phyloP scores from a whole-genome alignment of 352 stramenopile genomes.

The Thraustochytrium sp. region DNA sequence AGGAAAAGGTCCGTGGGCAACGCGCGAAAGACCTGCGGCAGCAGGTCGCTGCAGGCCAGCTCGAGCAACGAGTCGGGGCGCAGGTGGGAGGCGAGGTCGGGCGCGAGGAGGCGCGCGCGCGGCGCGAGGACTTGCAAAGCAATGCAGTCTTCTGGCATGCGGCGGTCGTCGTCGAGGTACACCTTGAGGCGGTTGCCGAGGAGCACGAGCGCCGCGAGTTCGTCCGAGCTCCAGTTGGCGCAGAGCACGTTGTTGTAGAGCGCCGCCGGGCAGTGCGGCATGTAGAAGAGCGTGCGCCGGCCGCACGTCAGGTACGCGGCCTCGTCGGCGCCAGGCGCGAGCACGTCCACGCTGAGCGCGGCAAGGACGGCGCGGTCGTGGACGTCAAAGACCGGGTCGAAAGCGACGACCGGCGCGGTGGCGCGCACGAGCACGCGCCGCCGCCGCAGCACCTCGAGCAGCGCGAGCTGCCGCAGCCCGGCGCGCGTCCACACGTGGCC shows the following conservation, averaged over 20 bases:
- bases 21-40: too few relatives aligned
- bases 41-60: too few relatives aligned
- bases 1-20: too few relatives aligned
- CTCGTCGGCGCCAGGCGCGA: constrained; percentile 42
- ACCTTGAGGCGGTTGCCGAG: constrained; percentile 73
- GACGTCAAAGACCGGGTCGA: constrained; percentile 13
- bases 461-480: constrained; percentile 24
- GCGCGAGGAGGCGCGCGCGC: too few relatives aligned
- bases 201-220: constrained; percentile 59
- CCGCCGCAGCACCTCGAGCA: background rate
- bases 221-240: constrained; percentile 62
- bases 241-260: constrained; percentile 80
- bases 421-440: background rate
- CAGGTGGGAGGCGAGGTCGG: too few relatives aligned
- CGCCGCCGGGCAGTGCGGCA: constrained; percentile 75
- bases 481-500: background rate
- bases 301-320: constrained; percentile 55
- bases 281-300: constrained; percentile 76
- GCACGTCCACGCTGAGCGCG: background rate
- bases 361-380: background rate
- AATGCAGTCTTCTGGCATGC: constrained; percentile 8
- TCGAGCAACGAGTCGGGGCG: too few relatives aligned
- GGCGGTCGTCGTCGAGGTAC: constrained; percentile 30
- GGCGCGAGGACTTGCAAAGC: too few relatives aligned
- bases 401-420: background rate